Evolutionary conservation across 2,329 filamentous ascomycete genomes (phyloP).

Genomic region (Tolypocladium sp.): DNA sequence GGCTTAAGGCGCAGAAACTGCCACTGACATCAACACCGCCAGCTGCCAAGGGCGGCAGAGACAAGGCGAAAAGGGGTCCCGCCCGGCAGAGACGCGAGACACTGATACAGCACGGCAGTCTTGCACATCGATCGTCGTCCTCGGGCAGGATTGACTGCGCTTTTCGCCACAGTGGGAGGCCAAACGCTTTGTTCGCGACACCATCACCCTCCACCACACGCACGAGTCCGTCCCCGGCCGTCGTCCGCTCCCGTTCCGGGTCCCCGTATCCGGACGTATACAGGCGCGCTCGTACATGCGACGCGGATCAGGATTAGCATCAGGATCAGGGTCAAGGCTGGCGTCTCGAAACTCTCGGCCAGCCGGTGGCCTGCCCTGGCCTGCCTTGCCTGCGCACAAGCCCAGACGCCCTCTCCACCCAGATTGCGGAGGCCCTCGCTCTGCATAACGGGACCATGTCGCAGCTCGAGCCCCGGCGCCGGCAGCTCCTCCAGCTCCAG

Average conservation of each 20-base stretch:
- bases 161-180: neutral
- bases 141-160: neutral
- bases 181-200: neutral
- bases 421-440: slow-evolving; percentile 5
- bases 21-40: neutral
- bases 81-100: neutral
- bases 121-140: neutral
- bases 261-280: neutral
- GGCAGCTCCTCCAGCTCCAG: slow-evolving; percentile 26
- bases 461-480: slow-evolving; percentile 39
- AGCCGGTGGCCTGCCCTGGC: neutral
- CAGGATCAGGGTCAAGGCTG: slow-evolving; percentile 11
- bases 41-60: neutral
- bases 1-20: neutral
- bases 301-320: slow-evolving; percentile 34
- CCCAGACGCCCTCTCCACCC: neutral
- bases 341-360: slow-evolving; percentile 25
- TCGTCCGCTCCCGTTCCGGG: neutral
- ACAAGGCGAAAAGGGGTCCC: neutral
- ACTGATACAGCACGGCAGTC: neutral
- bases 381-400: neutral
- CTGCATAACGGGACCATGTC: slow-evolving; percentile 34
- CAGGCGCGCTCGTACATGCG: slow-evolving; percentile 24
- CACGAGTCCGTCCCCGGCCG: neutral
- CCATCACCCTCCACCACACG: neutral